Evolutionary conservation across 1,284 basidiomycete genomes (phyloP), one percentile per base, ranked within the genome.

Genomic region (Pyrrhoderma lamaoense): DNA sequence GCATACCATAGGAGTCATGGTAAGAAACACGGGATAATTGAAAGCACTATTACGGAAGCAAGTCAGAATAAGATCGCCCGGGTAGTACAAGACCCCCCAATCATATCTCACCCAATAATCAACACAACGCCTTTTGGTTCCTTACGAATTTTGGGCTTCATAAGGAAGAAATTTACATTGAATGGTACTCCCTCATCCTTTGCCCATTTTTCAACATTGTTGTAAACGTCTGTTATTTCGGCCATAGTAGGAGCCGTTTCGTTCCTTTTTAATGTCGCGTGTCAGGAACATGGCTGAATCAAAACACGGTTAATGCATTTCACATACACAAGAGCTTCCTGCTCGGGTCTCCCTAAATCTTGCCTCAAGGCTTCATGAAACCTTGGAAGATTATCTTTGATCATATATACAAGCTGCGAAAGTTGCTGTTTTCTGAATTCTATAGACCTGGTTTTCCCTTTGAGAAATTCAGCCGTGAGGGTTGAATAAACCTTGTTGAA

Each of bases 111-210:
- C 54, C 51, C 70, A 49, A 84, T 79, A 56, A 88, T 78, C 49
- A 91, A 68, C 0, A 80, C 74, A 13, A 82, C 75, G 0, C 89
- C 89, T 64, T 90, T 90, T 42, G 88, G 74, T 62, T 89, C 84
- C 61, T 89, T 90, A 55, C 77, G 72, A 16, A 88, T 73, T 23
- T 74, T 71, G 0, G 85, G 87, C 7, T 71, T 71, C 77, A 85
- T 76, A 0, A 74, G 64, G 3, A 68, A 66, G 58, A 68, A 80
- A 54, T 73, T 78, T 40, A 82, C 11, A 19, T 71, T 75, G 61
- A 85, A 82, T 0, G 77, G 62, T 0, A 77, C 70, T 40, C 68
- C 74, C 56, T 89, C 82, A 4, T 85, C 74, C 62, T 82, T 82
- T 16, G 83, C 72, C 90, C 90, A 93, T 61, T 79, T 79, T 25